A percentile compares a stretch with the other conserved stretches of the same genome.
phyloP scores from a whole-genome alignment of 2,329 filamentous ascomycete genomes.

The Botryosphaeria dothidea region DNA sequence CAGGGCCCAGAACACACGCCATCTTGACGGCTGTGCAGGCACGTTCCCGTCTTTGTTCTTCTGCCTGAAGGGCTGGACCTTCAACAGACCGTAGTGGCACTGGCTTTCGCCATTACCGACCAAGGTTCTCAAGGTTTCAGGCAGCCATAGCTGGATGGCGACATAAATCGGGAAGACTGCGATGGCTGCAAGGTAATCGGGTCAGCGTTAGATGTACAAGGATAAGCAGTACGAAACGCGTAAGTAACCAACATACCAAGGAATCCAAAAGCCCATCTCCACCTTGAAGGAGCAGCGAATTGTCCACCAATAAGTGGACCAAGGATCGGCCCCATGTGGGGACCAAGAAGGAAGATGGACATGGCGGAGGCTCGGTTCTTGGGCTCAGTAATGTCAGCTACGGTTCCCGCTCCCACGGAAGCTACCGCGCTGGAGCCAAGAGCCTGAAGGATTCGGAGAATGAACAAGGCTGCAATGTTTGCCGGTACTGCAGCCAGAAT shows the following conservation, averaged over 20 bases:
- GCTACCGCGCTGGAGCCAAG: constrained; percentile 46
- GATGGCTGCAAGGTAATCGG: constrained; percentile 18
- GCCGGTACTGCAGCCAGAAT: constrained; percentile 42
- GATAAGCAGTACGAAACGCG: background rate
- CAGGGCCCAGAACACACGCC: constrained; percentile 18
- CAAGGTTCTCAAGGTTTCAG: constrained; percentile 48
- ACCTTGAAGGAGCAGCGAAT: constrained; percentile 36
- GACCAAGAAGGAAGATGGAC: constrained; percentile 46
- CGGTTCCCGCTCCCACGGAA: constrained; percentile 46
- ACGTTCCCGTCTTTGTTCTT: background rate
- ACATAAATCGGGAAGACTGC: constrained; percentile 30
- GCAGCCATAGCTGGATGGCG: constrained; percentile 42
- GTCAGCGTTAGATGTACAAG: background rate
- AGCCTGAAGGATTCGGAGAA: constrained; percentile 45
- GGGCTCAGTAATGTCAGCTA: constrained; percentile 45
- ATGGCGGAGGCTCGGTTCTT: constrained; percentile 43
- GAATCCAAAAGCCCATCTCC: constrained; percentile 51
- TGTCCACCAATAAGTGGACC: constrained; percentile 47
- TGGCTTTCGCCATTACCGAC: constrained; percentile 44
- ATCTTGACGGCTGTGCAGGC: background rate
- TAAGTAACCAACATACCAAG: constrained; percentile 22
- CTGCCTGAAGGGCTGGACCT: constrained; percentile 4
- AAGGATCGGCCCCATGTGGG: constrained; percentile 46
- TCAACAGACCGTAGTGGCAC: background rate
- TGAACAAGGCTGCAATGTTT: constrained; percentile 40